phyloP scores from a whole-genome alignment of 2,329 filamentous ascomycete species.

The Nothomitra cinnamomea region DNA sequence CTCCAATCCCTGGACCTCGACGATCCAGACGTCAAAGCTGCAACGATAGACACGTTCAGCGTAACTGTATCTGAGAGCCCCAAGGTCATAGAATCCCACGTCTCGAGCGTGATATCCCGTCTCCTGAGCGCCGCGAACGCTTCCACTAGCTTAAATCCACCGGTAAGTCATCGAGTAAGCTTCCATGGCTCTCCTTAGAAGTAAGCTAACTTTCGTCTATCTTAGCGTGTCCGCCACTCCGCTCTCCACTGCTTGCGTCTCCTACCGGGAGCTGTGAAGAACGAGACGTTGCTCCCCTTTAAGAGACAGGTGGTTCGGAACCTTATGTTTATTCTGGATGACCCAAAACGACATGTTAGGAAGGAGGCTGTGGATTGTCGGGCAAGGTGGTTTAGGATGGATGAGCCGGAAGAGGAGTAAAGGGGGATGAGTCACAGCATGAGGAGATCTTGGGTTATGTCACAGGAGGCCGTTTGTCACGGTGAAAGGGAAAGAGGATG shows the following conservation, averaged over 20 bases:
- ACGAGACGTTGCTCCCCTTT: slow-evolving; percentile 37
- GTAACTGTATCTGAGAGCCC: slow-evolving; percentile 41
- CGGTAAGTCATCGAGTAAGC: not conserved
- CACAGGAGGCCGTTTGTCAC: no score
- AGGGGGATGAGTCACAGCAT: no score
- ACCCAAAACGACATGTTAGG: slow-evolving; percentile 43
- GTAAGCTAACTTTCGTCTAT: slow-evolving; percentile 7
- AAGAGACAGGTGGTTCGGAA: slow-evolving; percentile 38
- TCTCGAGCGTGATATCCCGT: slow-evolving; percentile 37
- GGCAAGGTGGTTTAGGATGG: slow-evolving; percentile 41
- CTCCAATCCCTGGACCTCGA: slow-evolving; percentile 43
- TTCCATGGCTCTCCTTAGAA: not conserved
- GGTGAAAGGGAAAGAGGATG: no score
- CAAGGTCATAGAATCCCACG: slow-evolving; percentile 34
- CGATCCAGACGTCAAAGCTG: slow-evolving; percentile 33
- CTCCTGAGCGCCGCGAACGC: slow-evolving; percentile 31
- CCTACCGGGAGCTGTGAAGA: slow-evolving; percentile 29
- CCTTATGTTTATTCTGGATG: slow-evolving; percentile 39
- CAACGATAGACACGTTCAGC: slow-evolving; percentile 40
- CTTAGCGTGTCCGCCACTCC: slow-evolving; percentile 25
- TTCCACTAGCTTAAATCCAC: slow-evolving; percentile 12
- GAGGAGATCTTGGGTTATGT: no score
- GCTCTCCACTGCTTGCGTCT: slow-evolving; percentile 31
- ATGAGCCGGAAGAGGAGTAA: slow-evolving; percentile 35
- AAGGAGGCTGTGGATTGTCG: slow-evolving; percentile 44